Conservation (phyloP, 768 basidiomycete species). For the Postia placenta region DNA sequence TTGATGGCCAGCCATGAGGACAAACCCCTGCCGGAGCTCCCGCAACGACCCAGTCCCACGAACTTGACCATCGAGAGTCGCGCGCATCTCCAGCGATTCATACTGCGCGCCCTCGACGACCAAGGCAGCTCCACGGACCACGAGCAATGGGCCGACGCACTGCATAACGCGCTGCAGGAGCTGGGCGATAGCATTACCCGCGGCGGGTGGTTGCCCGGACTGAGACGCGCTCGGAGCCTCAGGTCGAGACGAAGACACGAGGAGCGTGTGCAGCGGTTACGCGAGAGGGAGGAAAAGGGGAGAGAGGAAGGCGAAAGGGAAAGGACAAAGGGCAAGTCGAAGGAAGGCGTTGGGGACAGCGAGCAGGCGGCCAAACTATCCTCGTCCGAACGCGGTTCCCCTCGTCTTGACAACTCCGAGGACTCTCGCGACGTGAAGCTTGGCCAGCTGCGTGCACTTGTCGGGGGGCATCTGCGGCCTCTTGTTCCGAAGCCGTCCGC, state of each 20-base stretch:
- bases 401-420: neutral
- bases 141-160: constrained; percentile 37
- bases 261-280: constrained; percentile 19
- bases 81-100: constrained; percentile 21
- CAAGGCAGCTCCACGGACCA: constrained; percentile 7
- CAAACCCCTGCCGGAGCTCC: constrained; percentile 24
- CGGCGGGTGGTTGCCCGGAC: constrained; percentile 42
- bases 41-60: constrained; percentile 8
- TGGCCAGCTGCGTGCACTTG: constrained; percentile 19
- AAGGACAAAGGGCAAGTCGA: constrained; percentile 11
- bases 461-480: constrained; percentile 19
- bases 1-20: constrained; percentile 9
- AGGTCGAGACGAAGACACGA: constrained; percentile 20
- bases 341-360: constrained; percentile 5
- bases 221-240: constrained; percentile 31
- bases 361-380: constrained; percentile 3
- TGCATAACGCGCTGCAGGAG: constrained; percentile 44
- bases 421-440: constrained; percentile 10
- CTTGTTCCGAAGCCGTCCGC: constrained; percentile 26
- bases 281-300: constrained; percentile 17
- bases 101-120: constrained; percentile 20
- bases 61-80: constrained; percentile 20
- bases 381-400: neutral
- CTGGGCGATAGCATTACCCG: constrained; percentile 33
- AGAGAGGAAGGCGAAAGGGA: constrained; percentile 16